A percentile compares a stretch with the other conserved stretches of the same genome.
phyloP scores from a whole-genome alignment of 208 protist genomes.

The Entamoeba invadens region DNA sequence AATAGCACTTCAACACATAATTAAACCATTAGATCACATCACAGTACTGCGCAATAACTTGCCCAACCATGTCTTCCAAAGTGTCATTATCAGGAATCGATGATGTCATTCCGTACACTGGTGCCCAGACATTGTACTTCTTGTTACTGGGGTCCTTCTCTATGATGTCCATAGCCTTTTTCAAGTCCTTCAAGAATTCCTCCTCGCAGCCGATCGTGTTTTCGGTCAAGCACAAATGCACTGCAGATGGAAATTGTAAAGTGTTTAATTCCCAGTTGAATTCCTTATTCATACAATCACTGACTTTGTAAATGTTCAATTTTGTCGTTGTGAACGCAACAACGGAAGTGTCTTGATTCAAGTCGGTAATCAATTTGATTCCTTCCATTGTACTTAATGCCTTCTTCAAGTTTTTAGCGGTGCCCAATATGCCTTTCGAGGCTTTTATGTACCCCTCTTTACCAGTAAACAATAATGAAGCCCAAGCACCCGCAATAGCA shows the following conservation, averaged over 20 bases:
- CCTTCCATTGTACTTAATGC: background rate
- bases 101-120: background rate
- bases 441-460: background rate
- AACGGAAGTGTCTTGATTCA: background rate
- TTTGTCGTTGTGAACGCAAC: background rate
- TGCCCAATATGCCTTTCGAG: background rate
- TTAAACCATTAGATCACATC: background rate
- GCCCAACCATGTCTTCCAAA: background rate
- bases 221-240: background rate
- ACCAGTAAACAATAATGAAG: background rate
- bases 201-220: background rate
- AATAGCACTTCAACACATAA: no score
- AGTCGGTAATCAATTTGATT: background rate
- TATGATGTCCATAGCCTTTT: background rate
- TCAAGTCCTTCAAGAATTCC: background rate
- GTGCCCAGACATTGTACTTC: background rate
- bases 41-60: background rate
- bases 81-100: background rate
- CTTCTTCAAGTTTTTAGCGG: background rate
- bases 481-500: background rate
- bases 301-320: background rate
- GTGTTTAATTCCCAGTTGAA: background rate
- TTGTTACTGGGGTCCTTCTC: background rate
- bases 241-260: background rate
- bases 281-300: background rate